Percentiles rank a stretch among this genome's conserved stretches.
Conservation (phyloP, 2,329 filamentous ascomycete genomes). For the Alternaria infectoria region DNA sequence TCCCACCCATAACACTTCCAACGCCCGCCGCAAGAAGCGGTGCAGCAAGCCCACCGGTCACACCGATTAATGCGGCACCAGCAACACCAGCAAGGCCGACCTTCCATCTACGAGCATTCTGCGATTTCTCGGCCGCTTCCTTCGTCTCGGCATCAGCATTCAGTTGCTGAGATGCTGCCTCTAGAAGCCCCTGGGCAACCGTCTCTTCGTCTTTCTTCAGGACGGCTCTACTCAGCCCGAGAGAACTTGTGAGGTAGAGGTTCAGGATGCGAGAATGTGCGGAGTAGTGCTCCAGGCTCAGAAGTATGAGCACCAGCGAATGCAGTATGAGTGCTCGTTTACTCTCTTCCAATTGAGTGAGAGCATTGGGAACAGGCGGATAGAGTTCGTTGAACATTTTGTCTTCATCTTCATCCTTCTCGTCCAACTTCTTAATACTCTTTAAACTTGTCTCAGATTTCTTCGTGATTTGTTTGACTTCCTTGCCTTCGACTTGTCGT, state of each 20-base stretch:
- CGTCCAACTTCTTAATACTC: constrained; percentile 33
- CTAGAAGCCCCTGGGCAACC: constrained; percentile 75
- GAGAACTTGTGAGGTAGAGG: constrained; percentile 71
- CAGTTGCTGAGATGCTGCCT: constrained; percentile 72
- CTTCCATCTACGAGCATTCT: constrained; percentile 72
- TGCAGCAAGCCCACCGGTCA: constrained; percentile 79
- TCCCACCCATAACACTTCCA: constrained; percentile 77
- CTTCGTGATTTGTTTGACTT: constrained; percentile 39
- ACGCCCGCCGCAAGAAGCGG: constrained; percentile 80
- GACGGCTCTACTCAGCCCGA: constrained; percentile 69
- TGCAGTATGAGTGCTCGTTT: constrained; percentile 74
- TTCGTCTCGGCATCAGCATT: constrained; percentile 78
- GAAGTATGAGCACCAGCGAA: constrained; percentile 71
- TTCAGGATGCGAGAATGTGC: constrained; percentile 76
- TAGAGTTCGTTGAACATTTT: constrained; percentile 50
- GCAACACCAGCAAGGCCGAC: constrained; percentile 88
- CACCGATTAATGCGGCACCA: constrained; percentile 83
- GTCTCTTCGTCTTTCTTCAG: constrained; percentile 76
- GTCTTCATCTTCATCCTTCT: constrained; percentile 43
- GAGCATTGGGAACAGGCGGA: constrained; percentile 49
- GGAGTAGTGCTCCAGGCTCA: constrained; percentile 79
- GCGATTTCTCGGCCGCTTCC: constrained; percentile 72
- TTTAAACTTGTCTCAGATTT: constrained; percentile 30
- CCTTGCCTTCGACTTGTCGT: constrained; percentile 24
- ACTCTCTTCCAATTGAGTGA: constrained; percentile 65